These are phyloP conservation scores for Pelagomonas calceolata DNA, from an alignment of 108 stramenopile species.

Conservation along the genomic window DNA sequence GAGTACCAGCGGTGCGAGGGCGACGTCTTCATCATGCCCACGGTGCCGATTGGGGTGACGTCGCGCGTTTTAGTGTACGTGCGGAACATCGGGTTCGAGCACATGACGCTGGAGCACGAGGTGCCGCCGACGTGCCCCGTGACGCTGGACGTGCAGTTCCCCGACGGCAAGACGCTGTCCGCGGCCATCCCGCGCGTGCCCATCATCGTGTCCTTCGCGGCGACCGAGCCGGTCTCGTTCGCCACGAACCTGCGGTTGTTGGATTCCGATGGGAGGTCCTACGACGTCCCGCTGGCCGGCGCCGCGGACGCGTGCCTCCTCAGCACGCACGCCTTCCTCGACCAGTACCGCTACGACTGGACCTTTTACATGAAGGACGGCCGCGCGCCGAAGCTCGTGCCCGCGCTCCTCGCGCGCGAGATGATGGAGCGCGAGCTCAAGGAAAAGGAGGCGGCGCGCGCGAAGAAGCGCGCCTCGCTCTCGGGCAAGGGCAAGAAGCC, in stretches of 20 bases:
- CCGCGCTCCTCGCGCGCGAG: not conserved
- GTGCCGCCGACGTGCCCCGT: constrained; percentile 31
- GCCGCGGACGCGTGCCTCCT: constrained; percentile 43
- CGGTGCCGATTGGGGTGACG: constrained; percentile 38
- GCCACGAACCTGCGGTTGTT: constrained; percentile 37
- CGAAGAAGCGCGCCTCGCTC: not conserved
- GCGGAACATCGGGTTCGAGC: constrained; percentile 40
- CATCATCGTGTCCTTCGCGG: constrained; percentile 27
- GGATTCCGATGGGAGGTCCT: constrained; percentile 35
- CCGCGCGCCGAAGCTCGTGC: not conserved
- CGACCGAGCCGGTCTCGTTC: constrained; percentile 32
- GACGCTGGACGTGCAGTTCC: constrained; percentile 34
- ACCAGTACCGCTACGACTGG: constrained; percentile 10
- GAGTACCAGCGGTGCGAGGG: not conserved
- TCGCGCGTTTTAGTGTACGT: constrained; percentile 24
- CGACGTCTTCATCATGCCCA: constrained; percentile 31
- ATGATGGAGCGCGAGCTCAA: constrained; percentile 10
- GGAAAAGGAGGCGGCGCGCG: constrained; percentile 15
- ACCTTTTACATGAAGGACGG: not conserved
- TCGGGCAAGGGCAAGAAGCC: not conserved
- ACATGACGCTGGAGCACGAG: constrained; percentile 28
- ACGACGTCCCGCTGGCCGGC: constrained; percentile 29
- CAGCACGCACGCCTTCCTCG: constrained; percentile 36
- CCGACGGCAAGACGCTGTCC: constrained; percentile 31
- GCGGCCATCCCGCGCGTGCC: constrained; percentile 24